Evolutionary conservation across 1,284 basidiomycete genomes (phyloP).

Genomic region (Thecaphora frezii): DNA sequence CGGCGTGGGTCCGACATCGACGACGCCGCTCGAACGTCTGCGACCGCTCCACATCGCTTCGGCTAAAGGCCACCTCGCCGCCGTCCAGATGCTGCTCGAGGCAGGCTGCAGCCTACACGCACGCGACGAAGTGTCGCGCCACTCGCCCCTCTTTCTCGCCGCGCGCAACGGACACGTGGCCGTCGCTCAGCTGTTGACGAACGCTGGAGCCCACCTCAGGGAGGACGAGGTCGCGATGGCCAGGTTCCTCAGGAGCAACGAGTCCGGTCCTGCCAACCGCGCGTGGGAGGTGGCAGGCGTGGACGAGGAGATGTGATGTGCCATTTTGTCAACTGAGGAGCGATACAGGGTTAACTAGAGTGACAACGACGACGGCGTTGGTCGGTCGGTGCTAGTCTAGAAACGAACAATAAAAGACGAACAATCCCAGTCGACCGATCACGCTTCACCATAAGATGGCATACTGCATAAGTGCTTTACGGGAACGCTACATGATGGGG

Average conservation of each 20-base stretch:
- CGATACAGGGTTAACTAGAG: no score
- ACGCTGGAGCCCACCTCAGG: slow-evolving; percentile 54
- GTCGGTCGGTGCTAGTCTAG: no score
- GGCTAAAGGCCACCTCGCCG: slow-evolving; percentile 47
- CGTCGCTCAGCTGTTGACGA: slow-evolving; percentile 38
- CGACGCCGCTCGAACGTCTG: not conserved
- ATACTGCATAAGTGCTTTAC: no score
- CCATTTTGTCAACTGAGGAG: no score
- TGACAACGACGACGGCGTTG: no score
- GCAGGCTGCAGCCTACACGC: slow-evolving; percentile 84
- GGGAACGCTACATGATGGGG: no score
- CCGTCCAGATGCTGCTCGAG: slow-evolving; percentile 70
- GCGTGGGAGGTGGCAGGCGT: no score
- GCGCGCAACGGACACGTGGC: slow-evolving; percentile 38
- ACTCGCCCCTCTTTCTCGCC: slow-evolving; percentile 68
- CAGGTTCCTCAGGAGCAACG: slow-evolving; percentile 15
- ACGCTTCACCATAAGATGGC: no score
- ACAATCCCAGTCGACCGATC: no score
- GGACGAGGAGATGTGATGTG: no score
- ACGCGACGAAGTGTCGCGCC: slow-evolving; percentile 70
- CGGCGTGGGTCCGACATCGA: not conserved
- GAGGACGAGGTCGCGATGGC: slow-evolving; percentile 43
- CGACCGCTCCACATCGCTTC: not conserved
- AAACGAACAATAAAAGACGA: no score
- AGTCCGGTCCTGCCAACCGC: no score